Evolutionary conservation across 2,329 filamentous ascomycete genomes (phyloP), one percentile per base, ranked within the genome.

Genomic region (Paramyrothecium roridum): DNA sequence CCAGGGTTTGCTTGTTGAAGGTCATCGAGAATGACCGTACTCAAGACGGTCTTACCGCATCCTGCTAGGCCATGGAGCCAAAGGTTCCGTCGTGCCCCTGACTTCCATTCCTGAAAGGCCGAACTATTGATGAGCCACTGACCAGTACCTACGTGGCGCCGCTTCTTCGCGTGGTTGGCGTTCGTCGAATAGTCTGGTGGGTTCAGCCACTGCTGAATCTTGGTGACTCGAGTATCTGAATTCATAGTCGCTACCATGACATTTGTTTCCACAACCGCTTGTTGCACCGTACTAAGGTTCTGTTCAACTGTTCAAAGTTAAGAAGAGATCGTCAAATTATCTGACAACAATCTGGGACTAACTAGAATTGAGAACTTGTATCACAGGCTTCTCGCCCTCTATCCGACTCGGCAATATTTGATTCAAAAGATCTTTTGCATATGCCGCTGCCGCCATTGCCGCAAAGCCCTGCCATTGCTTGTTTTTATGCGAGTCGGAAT

Each of bases 401-500:
- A 67, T 33, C 8, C 19, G 54, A 17, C 43, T 53, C 8, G 56
- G 57, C 1, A 57, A 20, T 22, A 67, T 60, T 17, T 51, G 47
- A 1, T 10, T 3, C 1, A 68, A 26, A 3, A 68, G 55, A 20
- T 67, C 61, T 52, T 61, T 68, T 0, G 65, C 60, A 53, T 66
- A 71, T 20, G 62, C 67, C 8, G 68, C 69, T 11, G 68, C 67
- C 19, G 59, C 55, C 48, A 67, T 64, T 3, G 69, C 62, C 8
- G 68, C 63, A 59, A 66, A 71, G 4, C 60, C 56, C 48, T 69
- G 68, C 68, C 66, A 72, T 1, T 52, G 30, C 8, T 68, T 61
- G 33, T 67, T 67, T 48, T 70, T 71, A 46, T 70, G 67, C 1
- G 65, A 63, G 48, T 73, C 70, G 0, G 69, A 62, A 34, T 73